Evolutionary conservation across 306 rosid species (phyloP).

Genomic region (Myrica gale): DNA sequence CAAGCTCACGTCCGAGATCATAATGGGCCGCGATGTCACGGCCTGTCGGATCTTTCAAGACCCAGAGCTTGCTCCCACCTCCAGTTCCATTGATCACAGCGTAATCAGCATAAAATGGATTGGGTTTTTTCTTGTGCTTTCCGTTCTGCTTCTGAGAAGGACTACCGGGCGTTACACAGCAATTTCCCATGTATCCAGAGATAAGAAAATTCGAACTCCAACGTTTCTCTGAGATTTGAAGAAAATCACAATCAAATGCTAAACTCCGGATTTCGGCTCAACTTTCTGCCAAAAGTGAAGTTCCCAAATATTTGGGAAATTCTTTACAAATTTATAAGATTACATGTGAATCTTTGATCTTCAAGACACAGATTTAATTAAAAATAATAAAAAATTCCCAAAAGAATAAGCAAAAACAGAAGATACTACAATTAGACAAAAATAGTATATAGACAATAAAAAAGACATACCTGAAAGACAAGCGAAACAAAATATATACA

Average conservation of each 20-base stretch:
- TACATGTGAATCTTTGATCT: background rate
- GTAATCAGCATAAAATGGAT: constrained; percentile 40
- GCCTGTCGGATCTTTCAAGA: constrained; percentile 51
- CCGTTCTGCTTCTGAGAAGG: constrained; percentile 31
- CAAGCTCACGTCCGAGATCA: constrained; percentile 58
- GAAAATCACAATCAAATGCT: background rate
- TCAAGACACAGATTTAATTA: background rate
- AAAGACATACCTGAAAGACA: background rate
- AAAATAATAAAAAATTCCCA: background rate
- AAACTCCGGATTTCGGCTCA: constrained; percentile 1
- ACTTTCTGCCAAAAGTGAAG: background rate
- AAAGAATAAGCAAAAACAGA: background rate
- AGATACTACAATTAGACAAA: background rate
- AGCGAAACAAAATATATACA: background rate
- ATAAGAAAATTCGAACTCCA: too few relatives aligned
- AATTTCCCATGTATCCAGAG: constrained; percentile 47
- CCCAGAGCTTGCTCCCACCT: constrained; percentile 36
- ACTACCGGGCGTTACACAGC: constrained; percentile 44
- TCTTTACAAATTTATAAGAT: constrained; percentile 5
- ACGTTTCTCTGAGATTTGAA: background rate
- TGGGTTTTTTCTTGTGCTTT: constrained; percentile 38
- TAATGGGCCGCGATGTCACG: constrained; percentile 39
- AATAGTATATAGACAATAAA: background rate
- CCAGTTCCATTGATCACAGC: constrained; percentile 26
- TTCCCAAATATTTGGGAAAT: background rate